Percentiles rank a stretch among this genome's conserved stretches.
Conservation (phyloP, 2,329 filamentous ascomycete species). For the Talaromyces piceae region DNA sequence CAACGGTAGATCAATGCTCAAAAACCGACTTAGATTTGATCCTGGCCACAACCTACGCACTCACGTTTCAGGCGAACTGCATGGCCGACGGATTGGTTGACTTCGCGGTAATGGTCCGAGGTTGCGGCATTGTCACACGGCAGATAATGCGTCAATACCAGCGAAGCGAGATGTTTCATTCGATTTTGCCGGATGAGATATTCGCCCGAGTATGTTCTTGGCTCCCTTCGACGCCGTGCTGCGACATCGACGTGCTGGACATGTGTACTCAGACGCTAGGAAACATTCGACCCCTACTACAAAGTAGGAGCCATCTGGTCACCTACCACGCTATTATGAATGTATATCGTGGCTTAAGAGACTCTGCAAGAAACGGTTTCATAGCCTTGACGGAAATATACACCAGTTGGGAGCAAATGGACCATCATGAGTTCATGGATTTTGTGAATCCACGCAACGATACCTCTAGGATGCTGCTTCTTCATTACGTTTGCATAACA, state of each 20-base stretch:
- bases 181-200: slow-evolving; percentile 8
- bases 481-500: slow-evolving; percentile 43
- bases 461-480: slow-evolving; percentile 37
- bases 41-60: slow-evolving; percentile 26
- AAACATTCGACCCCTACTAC: slow-evolving; percentile 17
- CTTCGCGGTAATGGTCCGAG: slow-evolving; percentile 29
- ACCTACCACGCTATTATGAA: slow-evolving; percentile 18
- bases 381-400: slow-evolving; percentile 37
- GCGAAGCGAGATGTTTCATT: slow-evolving; percentile 14
- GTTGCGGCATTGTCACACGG: slow-evolving; percentile 26
- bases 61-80: slow-evolving; percentile 27
- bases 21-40: slow-evolving; percentile 21
- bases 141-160: slow-evolving; percentile 21
- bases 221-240: slow-evolving; percentile 6
- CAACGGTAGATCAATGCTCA: slow-evolving; percentile 12
- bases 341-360: slow-evolving; percentile 14
- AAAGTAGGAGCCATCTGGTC: slow-evolving; percentile 23
- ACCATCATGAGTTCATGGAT: slow-evolving; percentile 33
- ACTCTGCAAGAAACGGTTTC: slow-evolving; percentile 25
- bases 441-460: slow-evolving; percentile 39
- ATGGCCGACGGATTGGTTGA: slow-evolving; percentile 28
- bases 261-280: slow-evolving; percentile 16
- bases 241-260: slow-evolving; percentile 8
- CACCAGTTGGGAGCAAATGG: slow-evolving; percentile 33
- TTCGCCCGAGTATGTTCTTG: not conserved